Conservation (phyloP, 345 rosid genomes). For the Melaleuca quinquenervia region DNA sequence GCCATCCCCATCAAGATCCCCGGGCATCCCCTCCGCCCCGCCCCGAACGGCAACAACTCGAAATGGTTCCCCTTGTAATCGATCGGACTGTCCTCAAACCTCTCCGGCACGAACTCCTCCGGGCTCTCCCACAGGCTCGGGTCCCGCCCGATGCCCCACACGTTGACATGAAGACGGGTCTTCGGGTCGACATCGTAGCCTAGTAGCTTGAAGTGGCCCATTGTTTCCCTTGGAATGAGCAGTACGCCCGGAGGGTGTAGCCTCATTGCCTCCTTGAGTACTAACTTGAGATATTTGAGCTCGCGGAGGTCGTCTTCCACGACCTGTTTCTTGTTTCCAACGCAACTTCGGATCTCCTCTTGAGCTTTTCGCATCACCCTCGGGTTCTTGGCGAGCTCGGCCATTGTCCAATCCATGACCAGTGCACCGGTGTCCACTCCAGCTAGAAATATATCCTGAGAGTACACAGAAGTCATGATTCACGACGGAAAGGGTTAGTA, state of each 20-base stretch:
- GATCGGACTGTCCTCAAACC: conserved; percentile 16
- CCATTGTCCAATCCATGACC: conserved; percentile 29
- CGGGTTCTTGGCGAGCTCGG: conserved; percentile 29
- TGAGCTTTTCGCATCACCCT: conserved; percentile 26
- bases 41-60: conserved; percentile 31
- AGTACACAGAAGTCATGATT: background rate
- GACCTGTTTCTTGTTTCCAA: conserved; percentile 16
- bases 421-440: conserved; percentile 17
- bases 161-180: conserved; percentile 26
- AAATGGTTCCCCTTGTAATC: conserved; percentile 33
- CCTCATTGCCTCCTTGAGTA: conserved; percentile 37
- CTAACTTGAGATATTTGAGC: conserved; percentile 31
- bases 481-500: background rate
- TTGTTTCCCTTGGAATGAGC: conserved; percentile 34
- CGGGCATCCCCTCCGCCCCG: conserved; percentile 30
- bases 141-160: conserved; percentile 29
- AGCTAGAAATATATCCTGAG: conserved; percentile 25
- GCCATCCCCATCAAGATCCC: conserved; percentile 14
- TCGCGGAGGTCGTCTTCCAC: conserved; percentile 15
- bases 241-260: conserved; percentile 39
- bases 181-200: conserved; percentile 20
- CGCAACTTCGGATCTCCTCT: conserved; percentile 22
- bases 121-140: conserved; percentile 26
- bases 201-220: conserved; percentile 19
- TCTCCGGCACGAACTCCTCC: conserved; percentile 33